Evolutionary conservation across 805 yeast species (phyloP), one percentile per base, ranked within the genome.

Genomic region (Zygosaccharomyces lentus): DNA sequence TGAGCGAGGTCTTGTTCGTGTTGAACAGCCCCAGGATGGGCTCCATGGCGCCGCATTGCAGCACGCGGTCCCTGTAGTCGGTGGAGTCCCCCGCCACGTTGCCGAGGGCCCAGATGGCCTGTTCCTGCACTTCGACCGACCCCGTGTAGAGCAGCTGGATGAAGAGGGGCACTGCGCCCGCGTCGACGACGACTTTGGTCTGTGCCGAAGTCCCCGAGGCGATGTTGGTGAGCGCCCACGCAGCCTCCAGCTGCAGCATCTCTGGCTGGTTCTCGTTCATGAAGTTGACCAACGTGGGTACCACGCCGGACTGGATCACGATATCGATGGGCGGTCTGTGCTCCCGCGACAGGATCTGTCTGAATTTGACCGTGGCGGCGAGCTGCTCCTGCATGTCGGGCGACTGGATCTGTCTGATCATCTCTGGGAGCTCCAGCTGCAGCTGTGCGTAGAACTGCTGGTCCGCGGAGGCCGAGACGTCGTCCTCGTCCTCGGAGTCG

Each of bases 101-200:
- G 70, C 99, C 99, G 55, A 93, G 74, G 24, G 99, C 98, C 99
- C 99, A 93, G 57, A 93, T 91, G 10, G 98, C 98, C 72, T 93
- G 99, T 69, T 93, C 99, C 69, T 88, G 87, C 47, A 93, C 97
- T 63, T 93, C 98, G 48, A 82, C 73, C 34, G 95, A 87, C 48
- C 80, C 80, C 3, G 96, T 85, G 58, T 80, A 77, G 57, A 93
- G 75, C 56, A 93, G 74, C 54, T 83, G 77, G 37, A 93, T 96
- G 68, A 93, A 89, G 45, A 81, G 72, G 15, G 98, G 98, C 36
- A 93, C 95, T 0, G 98, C 98, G 43, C 91, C 95, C 3, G 91
- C 82, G 52, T 89, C 91, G 46, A 93, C 93, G 45, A 93, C 98
- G 35, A 83, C 82, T 58, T 77, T 78, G 16, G 99, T 93, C 70